These are phyloP conservation scores for Anastatica hierochuntica DNA, from an alignment of 345 rosid species.

Conservation along the genomic window DNA sequence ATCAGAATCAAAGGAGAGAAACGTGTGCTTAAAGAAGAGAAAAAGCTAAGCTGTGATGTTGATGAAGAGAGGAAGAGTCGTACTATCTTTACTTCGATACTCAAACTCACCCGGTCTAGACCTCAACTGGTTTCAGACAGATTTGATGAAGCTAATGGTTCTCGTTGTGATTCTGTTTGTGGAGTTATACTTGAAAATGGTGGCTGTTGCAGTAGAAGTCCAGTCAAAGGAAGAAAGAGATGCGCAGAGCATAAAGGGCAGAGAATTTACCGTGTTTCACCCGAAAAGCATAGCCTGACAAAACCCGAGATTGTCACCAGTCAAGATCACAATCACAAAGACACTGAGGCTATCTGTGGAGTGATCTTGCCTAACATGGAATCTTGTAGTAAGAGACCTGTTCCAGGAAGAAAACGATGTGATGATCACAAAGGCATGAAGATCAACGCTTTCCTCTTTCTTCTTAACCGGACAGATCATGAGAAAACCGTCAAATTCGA, in stretches of 20 bases:
- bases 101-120: slow-evolving; percentile 41
- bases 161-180: slow-evolving; percentile 28
- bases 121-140: slow-evolving; percentile 42
- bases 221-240: slow-evolving; percentile 57
- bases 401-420: slow-evolving; percentile 50
- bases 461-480: slow-evolving; percentile 10
- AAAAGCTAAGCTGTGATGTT: slow-evolving; percentile 1
- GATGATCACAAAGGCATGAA: slow-evolving; percentile 62
- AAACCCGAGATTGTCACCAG: slow-evolving; percentile 3
- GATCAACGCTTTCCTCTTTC: slow-evolving; percentile 26
- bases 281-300: slow-evolving; percentile 1
- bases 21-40: slow-evolving; percentile 23
- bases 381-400: slow-evolving; percentile 36
- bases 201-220: slow-evolving; percentile 34
- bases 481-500: slow-evolving; percentile 15
- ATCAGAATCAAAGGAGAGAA: slow-evolving; percentile 46
- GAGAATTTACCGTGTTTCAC: slow-evolving; percentile 30
- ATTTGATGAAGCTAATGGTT: not conserved
- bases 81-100: slow-evolving; percentile 29
- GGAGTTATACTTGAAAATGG: slow-evolving; percentile 46
- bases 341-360: slow-evolving; percentile 31
- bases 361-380: slow-evolving; percentile 39
- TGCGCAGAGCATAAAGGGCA: slow-evolving; percentile 61
- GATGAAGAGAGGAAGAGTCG: slow-evolving; percentile 31
- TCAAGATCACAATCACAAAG: not conserved